phyloP scores from a whole-genome alignment of 371 early-diverging fungal species.

The Apophysomyces variabilis region DNA sequence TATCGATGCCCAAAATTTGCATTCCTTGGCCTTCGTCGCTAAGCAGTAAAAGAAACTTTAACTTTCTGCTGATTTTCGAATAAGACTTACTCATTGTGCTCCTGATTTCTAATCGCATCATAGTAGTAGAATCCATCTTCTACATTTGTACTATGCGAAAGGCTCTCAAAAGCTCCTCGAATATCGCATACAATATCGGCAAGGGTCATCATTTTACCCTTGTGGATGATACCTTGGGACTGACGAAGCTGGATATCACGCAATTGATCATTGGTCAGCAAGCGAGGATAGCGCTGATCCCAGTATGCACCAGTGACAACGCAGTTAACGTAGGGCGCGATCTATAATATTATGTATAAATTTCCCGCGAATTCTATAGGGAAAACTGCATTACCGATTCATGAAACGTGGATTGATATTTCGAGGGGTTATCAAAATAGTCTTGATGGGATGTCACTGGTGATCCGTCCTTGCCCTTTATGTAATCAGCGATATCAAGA shows the following conservation, averaged over 20 bases:
- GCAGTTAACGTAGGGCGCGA: slow-evolving; percentile 90
- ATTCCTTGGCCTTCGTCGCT: slow-evolving; percentile 82
- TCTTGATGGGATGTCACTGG: slow-evolving; percentile 61
- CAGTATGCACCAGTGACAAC: slow-evolving; percentile 97
- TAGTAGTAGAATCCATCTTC: slow-evolving; percentile 93
- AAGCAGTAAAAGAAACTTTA: neutral
- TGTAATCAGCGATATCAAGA: slow-evolving; percentile 80
- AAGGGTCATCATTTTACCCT: slow-evolving; percentile 79
- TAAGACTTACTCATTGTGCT: slow-evolving; percentile 71
- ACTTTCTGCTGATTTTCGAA: neutral
- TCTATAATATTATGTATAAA: slow-evolving; percentile 31
- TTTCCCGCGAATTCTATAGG: too few relatives aligned
- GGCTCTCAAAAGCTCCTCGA: slow-evolving; percentile 92
- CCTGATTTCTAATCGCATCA: slow-evolving; percentile 74
- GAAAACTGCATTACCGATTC: slow-evolving; percentile 55
- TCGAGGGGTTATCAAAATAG: slow-evolving; percentile 81
- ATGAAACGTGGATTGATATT: slow-evolving; percentile 86
- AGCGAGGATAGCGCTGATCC: slow-evolving; percentile 87
- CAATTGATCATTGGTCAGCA: slow-evolving; percentile 84
- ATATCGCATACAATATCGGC: slow-evolving; percentile 97
- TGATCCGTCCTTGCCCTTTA: slow-evolving; percentile 71
- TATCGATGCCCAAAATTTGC: slow-evolving; percentile 96
- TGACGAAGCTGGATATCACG: slow-evolving; percentile 64
- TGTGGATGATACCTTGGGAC: slow-evolving; percentile 48
- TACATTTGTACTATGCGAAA: slow-evolving; percentile 85